phyloP scores from a whole-genome alignment of 2,329 filamentous ascomycete genomes.

The Penicillium rolfsii region DNA sequence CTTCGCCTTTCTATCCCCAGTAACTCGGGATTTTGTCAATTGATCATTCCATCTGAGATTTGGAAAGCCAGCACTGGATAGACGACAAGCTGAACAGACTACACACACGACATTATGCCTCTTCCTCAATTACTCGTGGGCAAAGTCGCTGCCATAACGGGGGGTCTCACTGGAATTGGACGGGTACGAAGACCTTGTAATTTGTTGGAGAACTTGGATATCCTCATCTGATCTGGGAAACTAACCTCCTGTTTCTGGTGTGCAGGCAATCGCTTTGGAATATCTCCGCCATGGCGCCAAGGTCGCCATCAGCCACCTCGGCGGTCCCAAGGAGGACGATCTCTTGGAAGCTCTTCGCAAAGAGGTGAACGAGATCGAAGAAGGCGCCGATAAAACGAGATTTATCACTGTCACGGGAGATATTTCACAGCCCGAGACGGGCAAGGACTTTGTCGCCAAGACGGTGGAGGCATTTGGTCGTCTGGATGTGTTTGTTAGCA shows the following conservation, averaged over 20 bases:
- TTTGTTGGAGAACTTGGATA: background rate
- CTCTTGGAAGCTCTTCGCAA: slow-evolving; percentile 37
- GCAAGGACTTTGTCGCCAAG: slow-evolving; percentile 65
- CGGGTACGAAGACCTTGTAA: slow-evolving; percentile 45
- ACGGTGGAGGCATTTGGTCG: slow-evolving; percentile 61
- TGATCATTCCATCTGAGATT: background rate
- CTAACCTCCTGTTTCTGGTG: background rate
- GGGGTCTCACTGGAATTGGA: slow-evolving; percentile 84
- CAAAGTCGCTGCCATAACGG: slow-evolving; percentile 85
- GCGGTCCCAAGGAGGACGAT: slow-evolving; percentile 40
- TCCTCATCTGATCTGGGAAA: background rate
- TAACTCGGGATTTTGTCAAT: background rate
- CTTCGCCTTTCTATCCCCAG: background rate
- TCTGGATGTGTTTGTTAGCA: slow-evolving; percentile 80
- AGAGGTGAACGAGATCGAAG: slow-evolving; percentile 35
- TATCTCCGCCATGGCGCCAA: slow-evolving; percentile 77
- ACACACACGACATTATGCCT: slow-evolving; percentile 30
- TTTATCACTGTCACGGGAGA: slow-evolving; percentile 76
- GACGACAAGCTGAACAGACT: background rate
- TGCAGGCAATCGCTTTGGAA: slow-evolving; percentile 72
- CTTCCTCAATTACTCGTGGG: slow-evolving; percentile 61
- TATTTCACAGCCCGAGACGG: slow-evolving; percentile 74
- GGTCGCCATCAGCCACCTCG: slow-evolving; percentile 81
- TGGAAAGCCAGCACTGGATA: background rate
- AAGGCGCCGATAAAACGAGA: slow-evolving; percentile 31